phyloP scores from a whole-genome alignment of 1,284 basidiomycete species.

The Apiotrichum veenhuisii region DNA sequence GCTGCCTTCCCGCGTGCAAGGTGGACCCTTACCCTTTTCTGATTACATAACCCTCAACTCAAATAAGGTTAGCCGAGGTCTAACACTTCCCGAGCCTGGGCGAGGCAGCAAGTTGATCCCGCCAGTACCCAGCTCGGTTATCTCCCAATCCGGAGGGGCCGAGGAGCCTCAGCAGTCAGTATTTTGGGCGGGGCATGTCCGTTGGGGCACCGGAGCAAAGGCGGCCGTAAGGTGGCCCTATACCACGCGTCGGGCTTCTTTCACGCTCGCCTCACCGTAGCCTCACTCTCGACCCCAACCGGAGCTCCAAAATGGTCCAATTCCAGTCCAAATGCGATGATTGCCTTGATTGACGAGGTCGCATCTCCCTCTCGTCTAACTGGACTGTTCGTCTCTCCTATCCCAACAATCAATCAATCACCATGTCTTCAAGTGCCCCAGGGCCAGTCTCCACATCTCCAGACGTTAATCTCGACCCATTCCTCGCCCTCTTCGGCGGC shows the following conservation, averaged over 20 bases:
- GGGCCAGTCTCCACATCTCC: conserved; percentile 7
- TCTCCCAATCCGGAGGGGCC: background rate
- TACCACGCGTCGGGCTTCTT: too few relatives aligned
- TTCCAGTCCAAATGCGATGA: background rate
- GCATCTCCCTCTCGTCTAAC: background rate
- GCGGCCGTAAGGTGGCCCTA: background rate
- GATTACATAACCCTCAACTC: too few relatives aligned
- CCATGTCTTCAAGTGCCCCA: conserved; percentile 1
- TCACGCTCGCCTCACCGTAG: too few relatives aligned
- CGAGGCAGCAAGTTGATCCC: too few relatives aligned
- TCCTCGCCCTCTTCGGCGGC: conserved; percentile 19
- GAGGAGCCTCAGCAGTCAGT: too few relatives aligned
- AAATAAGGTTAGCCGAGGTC: background rate
- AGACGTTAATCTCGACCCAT: conserved; percentile 19
- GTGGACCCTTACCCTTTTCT: too few relatives aligned
- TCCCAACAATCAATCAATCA: background rate
- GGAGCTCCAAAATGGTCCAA: too few relatives aligned
- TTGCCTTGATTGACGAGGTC: background rate
- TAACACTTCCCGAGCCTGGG: too few relatives aligned
- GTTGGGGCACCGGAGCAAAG: background rate
- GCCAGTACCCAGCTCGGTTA: background rate
- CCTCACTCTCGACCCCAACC: background rate
- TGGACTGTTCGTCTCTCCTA: background rate
- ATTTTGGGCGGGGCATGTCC: background rate
- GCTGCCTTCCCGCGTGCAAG: too few relatives aligned